A percentile compares a stretch with the other conserved stretches of the same genome.
These are phyloP conservation scores for Lentithecium fluviatile DNA, from an alignment of 495 filamentous ascomycete genomes.

Conservation along the genomic window DNA sequence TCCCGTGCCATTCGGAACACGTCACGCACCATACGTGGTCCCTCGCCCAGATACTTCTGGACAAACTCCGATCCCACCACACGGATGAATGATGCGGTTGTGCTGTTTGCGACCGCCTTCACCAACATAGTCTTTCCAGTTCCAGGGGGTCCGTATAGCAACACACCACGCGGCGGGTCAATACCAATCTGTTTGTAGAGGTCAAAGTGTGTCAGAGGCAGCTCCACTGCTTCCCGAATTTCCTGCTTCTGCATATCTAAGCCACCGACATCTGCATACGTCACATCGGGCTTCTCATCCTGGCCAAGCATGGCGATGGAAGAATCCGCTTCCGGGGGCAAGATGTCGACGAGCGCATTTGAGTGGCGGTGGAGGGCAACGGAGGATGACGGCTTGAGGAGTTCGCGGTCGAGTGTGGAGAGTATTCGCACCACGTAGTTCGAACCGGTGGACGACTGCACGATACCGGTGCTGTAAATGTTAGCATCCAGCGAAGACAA, in stretches of 20 bases:
- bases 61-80: slow-evolving; percentile 98
- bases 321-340: slow-evolving; percentile 95
- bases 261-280: slow-evolving; percentile 95
- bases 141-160: slow-evolving; percentile 93
- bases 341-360: slow-evolving; percentile 96
- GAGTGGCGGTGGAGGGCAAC: slow-evolving; percentile 97
- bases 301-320: slow-evolving; percentile 97
- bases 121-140: slow-evolving; percentile 99
- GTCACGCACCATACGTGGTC: slow-evolving; percentile 97
- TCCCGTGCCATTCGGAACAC: slow-evolving; percentile 99
- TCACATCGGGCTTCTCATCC: slow-evolving; percentile 97
- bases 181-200: slow-evolving; percentile 98
- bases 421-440: slow-evolving; percentile 99
- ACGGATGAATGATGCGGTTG: slow-evolving; percentile 96
- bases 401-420: slow-evolving; percentile 96
- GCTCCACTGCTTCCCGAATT: slow-evolving; percentile 94
- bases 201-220: slow-evolving; percentile 95
- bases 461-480: slow-evolving; percentile 80
- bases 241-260: slow-evolving; percentile 99
- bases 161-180: slow-evolving; percentile 91
- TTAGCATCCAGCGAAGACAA: slow-evolving; percentile 2
- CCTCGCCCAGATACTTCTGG: slow-evolving; percentile 97
- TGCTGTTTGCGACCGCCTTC: slow-evolving; percentile 97
- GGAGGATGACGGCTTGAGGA: slow-evolving; percentile 94
- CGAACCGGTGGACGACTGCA: slow-evolving; percentile 95